Base-by-base conservation (phyloP, 805 yeast species). In the Geotrichum ghanense region DNA sequence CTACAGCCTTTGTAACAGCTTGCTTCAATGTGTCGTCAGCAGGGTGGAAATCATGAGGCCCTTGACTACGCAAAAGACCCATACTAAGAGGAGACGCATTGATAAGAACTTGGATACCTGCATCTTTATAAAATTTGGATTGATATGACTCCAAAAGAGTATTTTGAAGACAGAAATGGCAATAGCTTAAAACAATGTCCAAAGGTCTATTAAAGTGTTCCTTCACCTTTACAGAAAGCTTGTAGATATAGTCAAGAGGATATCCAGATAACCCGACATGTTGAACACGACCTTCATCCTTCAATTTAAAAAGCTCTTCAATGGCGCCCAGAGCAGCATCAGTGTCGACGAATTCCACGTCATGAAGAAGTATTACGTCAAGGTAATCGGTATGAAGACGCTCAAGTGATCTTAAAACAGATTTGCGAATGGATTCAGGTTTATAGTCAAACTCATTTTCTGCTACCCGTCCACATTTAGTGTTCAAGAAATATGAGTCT, bases 71-170 rank as follows among this genome's bases (percentile, higher is more conserved):
- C 48, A 89, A 68, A 48, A 89, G 63, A 3, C 95, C 84, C 97
- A 89, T 89, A 47, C 89, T 78, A 50, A 90, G 68, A 34, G 92
- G 88, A 1, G 95, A 83, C 2, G 90, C 96, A 60, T 84, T 86
- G 59, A 80, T 64, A n/a, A 89, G 62, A 50, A 70, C 62, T 48
- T 72, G 69, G 24, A 88, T 69, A 3, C 76, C 74, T 10, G 83
- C 76, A 5, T 75, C 76, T 0, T 45, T 26, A 22, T 48, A 37
- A 49, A 56, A 56, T 22, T 45, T 25, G 1, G 51, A 54, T 35
- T 72, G 62, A 53, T 85, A 78, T 31, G 66, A 67, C 0, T 69
- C 63, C 22, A 73, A 66, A 41, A 83, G 65, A 19, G 76, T 72
- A 63, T 88, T 89, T 59, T 90, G 97, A 25, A 89, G 61, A 56